Base-by-base conservation (phyloP, 257 asterid genomes). In the Solanum ossicruentum region DNA sequence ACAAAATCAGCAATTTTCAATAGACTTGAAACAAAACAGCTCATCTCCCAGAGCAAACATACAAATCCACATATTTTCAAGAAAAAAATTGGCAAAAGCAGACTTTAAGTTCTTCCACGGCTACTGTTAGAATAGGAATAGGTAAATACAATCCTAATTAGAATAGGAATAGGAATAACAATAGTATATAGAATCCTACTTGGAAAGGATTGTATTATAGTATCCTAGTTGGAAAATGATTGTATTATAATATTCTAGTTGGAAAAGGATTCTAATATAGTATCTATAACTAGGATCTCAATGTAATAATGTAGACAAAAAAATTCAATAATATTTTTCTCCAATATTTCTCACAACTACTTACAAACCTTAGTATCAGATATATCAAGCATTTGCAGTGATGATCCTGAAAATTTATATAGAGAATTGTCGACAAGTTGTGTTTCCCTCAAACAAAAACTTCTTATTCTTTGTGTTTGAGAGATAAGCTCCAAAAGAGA, bases 301-400 rank as follows among this genome's bases (percentile, higher is more conserved):
- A 32, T 32, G 36, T 32, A 32, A 32, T 32, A 32, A 32, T 32
- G 36, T 32, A 32, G 36, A 3, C 36, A 32, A 2, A 32, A 32
- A 32, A 32, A 32, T 32, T 32, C 36, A 32, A 32, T 32, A 32
- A 32, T 32, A 32, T 32, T 32, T 32, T 32, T 32, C 36, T 32
- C 36, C 36, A 32, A 32, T 32, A 32, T 32, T 32, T 32, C 36
- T 32, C 21, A 73, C n/a, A 12, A 75, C 15, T 75, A 23, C 45
- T 49, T 54, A 75, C 67, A 67, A 10, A 95, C 99, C 98, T 92
- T 90, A 83, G 98, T 92, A 80, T 92, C 93, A 82, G 99, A 95
- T 85, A 94, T 92, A 90, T 95, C 97, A 84, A 95, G 96, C 88
- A 88, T 92, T 91, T 95, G 94, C 91, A 95, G 88, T 85, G 94